These are phyloP conservation scores for Pseudoneurospora amorphoporcata DNA, from an alignment of 495 filamentous ascomycete genomes.

Conservation along the genomic window DNA sequence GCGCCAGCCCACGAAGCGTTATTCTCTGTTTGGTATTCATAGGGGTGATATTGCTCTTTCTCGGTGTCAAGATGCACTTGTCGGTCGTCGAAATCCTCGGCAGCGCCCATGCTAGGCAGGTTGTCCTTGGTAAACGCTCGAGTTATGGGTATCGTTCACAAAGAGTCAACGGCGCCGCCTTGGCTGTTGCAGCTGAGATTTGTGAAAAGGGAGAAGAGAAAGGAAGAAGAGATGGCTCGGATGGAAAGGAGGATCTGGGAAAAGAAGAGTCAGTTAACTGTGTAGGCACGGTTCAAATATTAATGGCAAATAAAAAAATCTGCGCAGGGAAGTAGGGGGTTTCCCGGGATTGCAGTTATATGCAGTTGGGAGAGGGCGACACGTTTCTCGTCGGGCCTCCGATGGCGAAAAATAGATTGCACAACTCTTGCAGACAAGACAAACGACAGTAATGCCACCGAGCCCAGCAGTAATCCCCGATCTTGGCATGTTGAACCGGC, in stretches of 20 bases:
- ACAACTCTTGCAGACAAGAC: neutral
- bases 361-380: neutral
- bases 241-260: neutral
- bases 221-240: neutral
- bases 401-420: neutral
- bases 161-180: neutral
- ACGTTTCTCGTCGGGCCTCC: neutral
- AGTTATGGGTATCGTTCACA: slow-evolving; percentile 2
- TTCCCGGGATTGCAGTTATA: neutral
- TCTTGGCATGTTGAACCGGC: neutral
- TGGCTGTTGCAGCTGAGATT: neutral
- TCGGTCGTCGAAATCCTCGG: slow-evolving; percentile 48
- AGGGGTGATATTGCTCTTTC: slow-evolving; percentile 46
- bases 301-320: neutral
- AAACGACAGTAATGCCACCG: neutral
- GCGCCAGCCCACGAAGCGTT: slow-evolving; percentile 92
- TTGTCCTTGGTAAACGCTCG: slow-evolving; percentile 18
- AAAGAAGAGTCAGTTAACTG: neutral
- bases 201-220: neutral
- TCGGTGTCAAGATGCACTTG: slow-evolving; percentile 41
- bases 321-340: neutral
- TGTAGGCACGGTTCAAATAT: neutral
- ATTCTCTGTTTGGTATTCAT: slow-evolving; percentile 79
- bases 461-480: neutral
- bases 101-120: slow-evolving; percentile 50